A percentile compares a stretch with the other conserved stretches of the same genome.
phyloP scores from a whole-genome alignment of 441 rosid genomes.

The Populus hybrid region DNA sequence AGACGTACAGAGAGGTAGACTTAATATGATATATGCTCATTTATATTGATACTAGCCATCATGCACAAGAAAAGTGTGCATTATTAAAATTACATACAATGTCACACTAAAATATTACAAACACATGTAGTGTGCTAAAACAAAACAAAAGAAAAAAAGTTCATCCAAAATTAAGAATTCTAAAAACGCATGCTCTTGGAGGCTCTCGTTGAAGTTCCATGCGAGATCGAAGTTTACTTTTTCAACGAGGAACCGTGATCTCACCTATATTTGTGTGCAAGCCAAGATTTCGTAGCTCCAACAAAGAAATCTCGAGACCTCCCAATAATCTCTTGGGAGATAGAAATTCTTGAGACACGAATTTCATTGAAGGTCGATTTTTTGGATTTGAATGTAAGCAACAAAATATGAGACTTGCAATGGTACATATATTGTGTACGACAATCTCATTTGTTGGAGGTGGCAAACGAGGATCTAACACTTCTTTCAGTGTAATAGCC shows the following conservation, averaged over 20 bases:
- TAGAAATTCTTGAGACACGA: neutral
- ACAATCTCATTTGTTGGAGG: neutral
- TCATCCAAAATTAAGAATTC: neutral
- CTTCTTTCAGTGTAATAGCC: conserved; percentile 1
- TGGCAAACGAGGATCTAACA: conserved; percentile 6
- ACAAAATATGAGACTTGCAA: neutral
- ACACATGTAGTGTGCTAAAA: no score
- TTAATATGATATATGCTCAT: no score
- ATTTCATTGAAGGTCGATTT: conserved; percentile 12
- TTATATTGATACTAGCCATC: no score
- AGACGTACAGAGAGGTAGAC: no score
- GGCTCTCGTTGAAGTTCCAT: neutral
- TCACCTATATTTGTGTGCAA: neutral
- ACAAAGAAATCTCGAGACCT: neutral
- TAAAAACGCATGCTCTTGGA: no score
- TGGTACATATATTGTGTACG: neutral
- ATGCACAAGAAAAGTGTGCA: no score
- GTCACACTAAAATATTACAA: no score
- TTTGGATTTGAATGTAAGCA: conserved; percentile 8
- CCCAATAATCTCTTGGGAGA: no score
- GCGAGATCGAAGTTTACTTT: neutral
- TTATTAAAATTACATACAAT: no score
- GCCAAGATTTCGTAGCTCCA: neutral
- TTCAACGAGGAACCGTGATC: neutral
- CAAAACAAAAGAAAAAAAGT: no score